Conservation (phyloP, 2,329 filamentous ascomycete species). For the Knufia fluminis region DNA sequence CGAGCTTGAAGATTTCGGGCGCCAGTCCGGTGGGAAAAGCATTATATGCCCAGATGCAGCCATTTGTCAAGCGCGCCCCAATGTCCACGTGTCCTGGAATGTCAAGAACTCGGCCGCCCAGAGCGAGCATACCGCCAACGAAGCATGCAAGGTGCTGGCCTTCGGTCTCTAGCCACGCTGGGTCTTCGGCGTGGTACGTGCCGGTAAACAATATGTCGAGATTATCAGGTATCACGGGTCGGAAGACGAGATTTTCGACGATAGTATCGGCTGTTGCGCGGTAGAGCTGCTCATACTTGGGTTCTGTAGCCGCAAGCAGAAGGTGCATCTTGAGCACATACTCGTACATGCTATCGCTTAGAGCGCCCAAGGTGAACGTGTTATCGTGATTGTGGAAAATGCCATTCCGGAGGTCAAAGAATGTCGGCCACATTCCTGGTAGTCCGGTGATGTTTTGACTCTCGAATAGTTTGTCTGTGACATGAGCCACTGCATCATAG, state of each 20-base stretch:
- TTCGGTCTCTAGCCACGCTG: constrained; percentile 30
- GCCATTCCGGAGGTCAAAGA: constrained; percentile 1
- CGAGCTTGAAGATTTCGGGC: constrained; percentile 40
- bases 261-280: constrained; percentile 31
- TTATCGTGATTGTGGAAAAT: constrained; percentile 18
- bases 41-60: constrained; percentile 49
- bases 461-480: constrained; percentile 46
- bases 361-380: constrained; percentile 44
- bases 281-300: constrained; percentile 53
- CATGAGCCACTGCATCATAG: constrained; percentile 52
- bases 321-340: constrained; percentile 53
- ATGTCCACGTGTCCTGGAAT: constrained; percentile 40
- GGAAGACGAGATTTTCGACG: constrained; percentile 38
- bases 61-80: constrained; percentile 44
- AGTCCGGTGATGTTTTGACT: constrained; percentile 46
- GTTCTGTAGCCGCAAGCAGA: constrained; percentile 60
- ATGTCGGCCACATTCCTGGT: constrained; percentile 54
- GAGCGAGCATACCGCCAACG: constrained; percentile 48
- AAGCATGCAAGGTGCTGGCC: constrained; percentile 47
- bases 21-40: constrained; percentile 44
- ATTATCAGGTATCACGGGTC: constrained; percentile 39
- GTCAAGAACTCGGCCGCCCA: constrained; percentile 44
- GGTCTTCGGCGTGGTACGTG: constrained; percentile 44
- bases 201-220: constrained; percentile 41
- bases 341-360: constrained; percentile 48